Percentiles rank a stretch among this genome's conserved stretches.
Evolutionary conservation across 2,329 filamentous ascomycete genomes (phyloP).

Genomic region (Botrytis aclada): DNA sequence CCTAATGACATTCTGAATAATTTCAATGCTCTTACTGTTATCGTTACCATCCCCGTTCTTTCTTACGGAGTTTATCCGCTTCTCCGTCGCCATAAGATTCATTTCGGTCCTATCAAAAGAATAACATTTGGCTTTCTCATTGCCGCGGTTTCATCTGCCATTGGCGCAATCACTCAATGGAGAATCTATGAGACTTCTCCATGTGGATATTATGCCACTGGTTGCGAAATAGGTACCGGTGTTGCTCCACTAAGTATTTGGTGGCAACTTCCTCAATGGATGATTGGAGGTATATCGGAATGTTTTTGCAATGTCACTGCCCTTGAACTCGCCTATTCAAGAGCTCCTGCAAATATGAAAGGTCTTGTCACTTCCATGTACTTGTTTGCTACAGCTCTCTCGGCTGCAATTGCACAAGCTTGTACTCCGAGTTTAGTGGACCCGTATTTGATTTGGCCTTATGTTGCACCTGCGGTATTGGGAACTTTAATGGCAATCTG

Average conservation of each 20-base stretch:
- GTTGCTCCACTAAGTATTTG: constrained; percentile 30
- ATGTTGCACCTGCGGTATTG: constrained; percentile 59
- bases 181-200: constrained; percentile 61
- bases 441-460: constrained; percentile 69
- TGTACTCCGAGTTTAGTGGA: constrained; percentile 43
- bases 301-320: constrained; percentile 58
- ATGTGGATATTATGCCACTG: constrained; percentile 48
- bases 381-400: constrained; percentile 66
- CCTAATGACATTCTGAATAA: constrained; percentile 78
- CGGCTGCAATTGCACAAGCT: constrained; percentile 24
- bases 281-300: constrained; percentile 52
- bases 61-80: constrained; percentile 66
- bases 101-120: constrained; percentile 71
- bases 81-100: constrained; percentile 59
- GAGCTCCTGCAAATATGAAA: constrained; percentile 76
- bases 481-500: constrained; percentile 57
- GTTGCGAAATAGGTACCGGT: constrained; percentile 25
- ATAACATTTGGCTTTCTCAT: constrained; percentile 69
- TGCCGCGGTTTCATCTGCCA: constrained; percentile 56
- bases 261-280: constrained; percentile 41
- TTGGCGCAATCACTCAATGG: constrained; percentile 54
- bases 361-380: constrained; percentile 67
- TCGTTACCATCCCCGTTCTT: constrained; percentile 70
- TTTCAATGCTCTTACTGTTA: constrained; percentile 70
- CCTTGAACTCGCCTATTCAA: constrained; percentile 73